Evolutionary conservation across 257 asterid genomes (phyloP).

Genomic region (Datura wrightii): DNA sequence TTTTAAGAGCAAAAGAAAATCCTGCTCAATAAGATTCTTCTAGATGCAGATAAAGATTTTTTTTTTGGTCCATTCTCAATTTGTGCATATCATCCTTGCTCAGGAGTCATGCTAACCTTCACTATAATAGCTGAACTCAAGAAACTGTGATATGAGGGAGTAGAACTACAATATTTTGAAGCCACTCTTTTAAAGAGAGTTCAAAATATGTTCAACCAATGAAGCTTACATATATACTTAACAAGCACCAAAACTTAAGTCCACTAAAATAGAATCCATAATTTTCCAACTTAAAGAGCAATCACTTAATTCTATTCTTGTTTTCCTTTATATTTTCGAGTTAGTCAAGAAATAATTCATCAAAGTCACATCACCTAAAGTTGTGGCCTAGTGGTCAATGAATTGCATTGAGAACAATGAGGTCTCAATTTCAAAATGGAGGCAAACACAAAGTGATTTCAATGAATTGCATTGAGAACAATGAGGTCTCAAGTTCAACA

Average conservation of each 20-base stretch:
- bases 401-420: neutral
- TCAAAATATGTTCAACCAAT: neutral
- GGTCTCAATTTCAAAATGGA: neutral
- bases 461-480: neutral
- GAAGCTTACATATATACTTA: neutral
- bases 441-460: neutral
- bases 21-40: neutral
- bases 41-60: neutral
- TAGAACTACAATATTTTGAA: constrained; percentile 13
- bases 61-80: constrained; percentile 35
- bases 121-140: neutral
- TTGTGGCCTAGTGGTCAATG: neutral
- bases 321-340: neutral
- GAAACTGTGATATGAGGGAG: neutral
- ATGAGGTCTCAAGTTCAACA: constrained; percentile 1
- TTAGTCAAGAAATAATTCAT: neutral
- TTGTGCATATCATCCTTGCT: constrained; percentile 58
- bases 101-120: constrained; percentile 53
- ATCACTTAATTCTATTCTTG: neutral
- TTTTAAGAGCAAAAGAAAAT: neutral
- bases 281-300: neutral
- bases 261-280: neutral
- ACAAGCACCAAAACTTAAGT: neutral
- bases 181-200: neutral
- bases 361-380: neutral